Conservation (phyloP, 176 grass and related monocot species). For the Dendrocalamus sinicus region DNA sequence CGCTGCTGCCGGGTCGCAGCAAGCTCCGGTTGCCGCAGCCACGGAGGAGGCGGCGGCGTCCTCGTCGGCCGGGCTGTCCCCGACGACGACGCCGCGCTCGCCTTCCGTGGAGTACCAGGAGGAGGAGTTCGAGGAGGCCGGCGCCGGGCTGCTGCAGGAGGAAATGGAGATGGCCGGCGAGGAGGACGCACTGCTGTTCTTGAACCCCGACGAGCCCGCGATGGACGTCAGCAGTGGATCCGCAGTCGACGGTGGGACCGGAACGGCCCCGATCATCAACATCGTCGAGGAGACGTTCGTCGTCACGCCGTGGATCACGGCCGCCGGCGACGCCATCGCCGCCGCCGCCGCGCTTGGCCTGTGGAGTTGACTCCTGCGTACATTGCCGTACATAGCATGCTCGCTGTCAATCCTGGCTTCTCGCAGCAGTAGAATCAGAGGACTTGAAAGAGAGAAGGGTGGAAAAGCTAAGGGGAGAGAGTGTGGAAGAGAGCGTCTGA, state of each 20-base stretch:
- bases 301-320: conserved; percentile 10
- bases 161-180: conserved; percentile 40
- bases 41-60: neutral
- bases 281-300: conserved; percentile 15
- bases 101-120: conserved; percentile 49
- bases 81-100: conserved; percentile 24
- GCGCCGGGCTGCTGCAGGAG: neutral
- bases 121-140: conserved; percentile 43
- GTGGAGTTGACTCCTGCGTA: conserved; percentile 41
- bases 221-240: neutral
- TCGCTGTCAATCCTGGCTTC: neutral
- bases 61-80: conserved; percentile 5
- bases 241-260: no score
- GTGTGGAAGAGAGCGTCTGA: neutral
- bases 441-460: neutral
- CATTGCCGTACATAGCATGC: conserved; percentile 32
- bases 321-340: neutral
- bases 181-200: conserved; percentile 37
- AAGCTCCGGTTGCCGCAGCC: neutral
- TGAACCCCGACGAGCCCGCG: neutral
- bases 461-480: neutral
- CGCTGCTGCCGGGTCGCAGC: neutral
- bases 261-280: neutral
- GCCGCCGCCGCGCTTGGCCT: neutral
- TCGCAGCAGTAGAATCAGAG: neutral